These are phyloP conservation scores for Phytophthora litchii DNA, from an alignment of 352 stramenopile species.

Conservation along the genomic window DNA sequence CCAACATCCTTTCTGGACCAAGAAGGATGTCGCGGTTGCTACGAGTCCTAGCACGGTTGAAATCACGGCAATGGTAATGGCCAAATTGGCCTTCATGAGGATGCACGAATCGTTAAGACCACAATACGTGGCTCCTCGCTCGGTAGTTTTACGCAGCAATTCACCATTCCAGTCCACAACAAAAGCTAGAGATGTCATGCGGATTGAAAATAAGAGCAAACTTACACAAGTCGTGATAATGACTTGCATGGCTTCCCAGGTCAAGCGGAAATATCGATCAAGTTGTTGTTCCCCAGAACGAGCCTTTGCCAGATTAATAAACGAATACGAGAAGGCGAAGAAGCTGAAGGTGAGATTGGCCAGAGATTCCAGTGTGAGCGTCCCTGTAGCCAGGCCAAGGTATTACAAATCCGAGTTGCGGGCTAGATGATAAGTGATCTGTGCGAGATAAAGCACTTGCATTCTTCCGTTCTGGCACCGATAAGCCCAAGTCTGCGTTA, in stretches of 20 bases:
- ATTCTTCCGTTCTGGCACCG: slow-evolving; percentile 19
- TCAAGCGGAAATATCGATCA: slow-evolving; percentile 16
- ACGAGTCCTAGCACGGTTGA: background rate
- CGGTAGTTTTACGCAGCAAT: slow-evolving; percentile 23
- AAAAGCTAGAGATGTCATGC: slow-evolving; percentile 10
- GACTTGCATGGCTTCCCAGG: slow-evolving; percentile 19
- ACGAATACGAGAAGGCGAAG: slow-evolving; percentile 22
- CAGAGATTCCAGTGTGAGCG: slow-evolving; percentile 16
- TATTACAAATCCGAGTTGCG: slow-evolving; percentile 18
- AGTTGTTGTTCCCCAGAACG: slow-evolving; percentile 20
- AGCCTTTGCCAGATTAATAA: slow-evolving; percentile 16
- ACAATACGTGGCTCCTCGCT: slow-evolving; percentile 19
- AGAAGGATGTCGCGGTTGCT: no score
- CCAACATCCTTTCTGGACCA: no score
- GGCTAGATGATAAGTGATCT: slow-evolving; percentile 13
- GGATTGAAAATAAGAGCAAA: background rate
- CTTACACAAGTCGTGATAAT: slow-evolving; percentile 13
- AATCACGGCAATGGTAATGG: slow-evolving; percentile 1
- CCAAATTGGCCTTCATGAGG: slow-evolving; percentile 21
- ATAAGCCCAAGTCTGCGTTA: slow-evolving; percentile 23
- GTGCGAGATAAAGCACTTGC: slow-evolving; percentile 17
- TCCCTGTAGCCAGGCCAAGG: slow-evolving; percentile 23
- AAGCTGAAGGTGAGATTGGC: slow-evolving; percentile 22
- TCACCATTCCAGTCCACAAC: slow-evolving; percentile 24
- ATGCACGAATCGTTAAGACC: slow-evolving; percentile 30